These are phyloP conservation scores for Aristolochia fimbriata DNA, from an alignment of 164 flowering plant genomes.

Conservation along the genomic window DNA sequence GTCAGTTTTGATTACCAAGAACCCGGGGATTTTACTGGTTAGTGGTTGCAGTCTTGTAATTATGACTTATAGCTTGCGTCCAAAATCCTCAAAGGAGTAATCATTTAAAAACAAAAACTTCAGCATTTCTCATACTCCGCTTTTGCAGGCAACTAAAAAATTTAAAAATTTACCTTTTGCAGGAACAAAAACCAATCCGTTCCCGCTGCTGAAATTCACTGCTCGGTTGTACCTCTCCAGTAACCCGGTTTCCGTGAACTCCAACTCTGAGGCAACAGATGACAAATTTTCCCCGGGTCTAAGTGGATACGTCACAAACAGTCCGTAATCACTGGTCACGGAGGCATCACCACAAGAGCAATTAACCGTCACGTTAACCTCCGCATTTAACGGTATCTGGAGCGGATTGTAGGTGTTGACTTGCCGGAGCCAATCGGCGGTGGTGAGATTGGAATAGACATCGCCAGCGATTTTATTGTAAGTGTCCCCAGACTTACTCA, in stretches of 20 bases:
- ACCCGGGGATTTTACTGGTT: too few relatives aligned
- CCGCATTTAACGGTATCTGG: slow-evolving; percentile 11
- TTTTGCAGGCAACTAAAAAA: too few relatives aligned
- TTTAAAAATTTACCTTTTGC: slow-evolving; percentile 18
- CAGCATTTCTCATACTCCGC: too few relatives aligned
- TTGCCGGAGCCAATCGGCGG: slow-evolving; percentile 3
- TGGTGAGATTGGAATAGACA: slow-evolving; percentile 21
- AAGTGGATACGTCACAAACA: slow-evolving; percentile 45
- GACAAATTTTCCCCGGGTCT: slow-evolving; percentile 21
- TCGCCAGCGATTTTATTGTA: slow-evolving; percentile 9
- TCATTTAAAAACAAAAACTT: too few relatives aligned
- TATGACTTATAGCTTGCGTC: too few relatives aligned
- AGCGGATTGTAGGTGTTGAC: slow-evolving; percentile 7
- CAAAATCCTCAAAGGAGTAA: too few relatives aligned
- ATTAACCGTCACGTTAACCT: slow-evolving; percentile 31
- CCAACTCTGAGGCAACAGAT: slow-evolving; percentile 12
- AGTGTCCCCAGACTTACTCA: slow-evolving; percentile 8
- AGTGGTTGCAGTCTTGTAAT: too few relatives aligned
- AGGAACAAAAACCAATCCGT: slow-evolving; percentile 25
- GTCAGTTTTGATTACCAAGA: too few relatives aligned
- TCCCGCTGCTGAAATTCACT: slow-evolving; percentile 17
- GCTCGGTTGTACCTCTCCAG: slow-evolving; percentile 22
- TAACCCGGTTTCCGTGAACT: slow-evolving; percentile 7
- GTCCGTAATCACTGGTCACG: slow-evolving; percentile 27
- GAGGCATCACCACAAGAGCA: slow-evolving; percentile 36